Evolutionary conservation across 129 eudicot genomes (phyloP), one percentile per base, ranked within the genome.

Genomic region (Artemisia tridentata): DNA sequence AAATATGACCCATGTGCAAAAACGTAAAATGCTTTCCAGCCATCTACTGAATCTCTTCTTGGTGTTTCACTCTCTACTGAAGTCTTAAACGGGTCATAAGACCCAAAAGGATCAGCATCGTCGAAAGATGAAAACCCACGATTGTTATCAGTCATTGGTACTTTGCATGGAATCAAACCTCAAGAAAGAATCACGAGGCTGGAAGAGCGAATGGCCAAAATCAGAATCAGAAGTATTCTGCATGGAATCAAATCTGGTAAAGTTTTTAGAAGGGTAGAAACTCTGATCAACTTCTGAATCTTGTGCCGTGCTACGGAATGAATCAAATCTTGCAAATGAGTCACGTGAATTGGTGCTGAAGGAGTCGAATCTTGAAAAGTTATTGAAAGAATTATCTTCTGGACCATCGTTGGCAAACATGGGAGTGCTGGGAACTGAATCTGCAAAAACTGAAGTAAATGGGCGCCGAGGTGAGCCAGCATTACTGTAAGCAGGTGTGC

Each of bases 261-360:
- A 18, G 1, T 72, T 80, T 25, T 57, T 77, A 1, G 75, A 77
- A 15, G 51, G 79, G 20, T 61, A 78, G 54, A 52, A 71, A 20
- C 88, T 79, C 14, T 73, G 81, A 17, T 84, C 87, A 51, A 69
- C 81, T 18, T 90, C 91, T 1, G 79, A 84, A 31, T 90, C 96
- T 66, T 74, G 76, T 16, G 81, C 48, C 13, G 91, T 73, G 74
- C 91, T 83, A 52, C 80, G 74, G 79, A 83, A 83, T 7, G 97
- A 90, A 80, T 90, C 97, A 66, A 87, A 90, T 75, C 97, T 83
- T 7, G 95, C 65, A 49, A 89, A 72, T 56, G 90, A 61, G 20
- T 84, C n/a, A n/a, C n/a, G n/a, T n/a, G n/a, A n/a, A n/a, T n/a
- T n/a, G n/a, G n/a, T n/a, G n/a, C n/a, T n/a, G n/a, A n/a, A n/a